These are phyloP conservation scores for Musa itinerans DNA, from an alignment of 176 grass and related monocot genomes.

Conservation along the genomic window DNA sequence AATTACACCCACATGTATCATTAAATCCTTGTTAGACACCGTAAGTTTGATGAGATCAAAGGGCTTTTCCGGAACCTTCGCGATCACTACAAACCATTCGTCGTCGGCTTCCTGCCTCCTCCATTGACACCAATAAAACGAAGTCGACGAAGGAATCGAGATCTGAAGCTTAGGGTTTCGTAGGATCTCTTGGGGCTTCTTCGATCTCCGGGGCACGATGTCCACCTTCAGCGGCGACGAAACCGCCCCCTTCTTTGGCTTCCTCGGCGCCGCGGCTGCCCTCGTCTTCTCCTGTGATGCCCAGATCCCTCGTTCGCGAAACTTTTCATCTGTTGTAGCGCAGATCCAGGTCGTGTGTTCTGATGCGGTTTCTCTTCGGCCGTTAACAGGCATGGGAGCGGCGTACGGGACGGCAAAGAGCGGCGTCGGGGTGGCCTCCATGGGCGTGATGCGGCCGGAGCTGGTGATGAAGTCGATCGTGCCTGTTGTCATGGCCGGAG, in stretches of 20 bases:
- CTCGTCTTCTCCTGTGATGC: conserved; percentile 29
- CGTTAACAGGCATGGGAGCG: conserved; percentile 4
- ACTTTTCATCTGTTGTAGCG: background rate
- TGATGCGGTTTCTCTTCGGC: background rate
- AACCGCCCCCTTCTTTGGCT: conserved; percentile 29
- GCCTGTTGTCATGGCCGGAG: conserved; percentile 15
- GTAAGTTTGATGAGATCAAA: too few relatives aligned
- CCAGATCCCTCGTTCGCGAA: background rate
- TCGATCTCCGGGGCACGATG: background rate
- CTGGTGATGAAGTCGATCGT: conserved; percentile 19
- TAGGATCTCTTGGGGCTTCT: background rate
- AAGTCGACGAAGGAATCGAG: background rate
- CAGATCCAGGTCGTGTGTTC: background rate
- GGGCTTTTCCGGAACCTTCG: too few relatives aligned
- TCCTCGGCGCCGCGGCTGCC: conserved; percentile 27
- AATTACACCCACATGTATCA: too few relatives aligned
- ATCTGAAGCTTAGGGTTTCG: background rate
- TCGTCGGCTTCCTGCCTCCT: too few relatives aligned
- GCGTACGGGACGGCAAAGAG: conserved; percentile 19
- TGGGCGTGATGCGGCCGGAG: conserved; percentile 20
- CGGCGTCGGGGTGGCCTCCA: conserved; percentile 14
- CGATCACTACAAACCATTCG: too few relatives aligned
- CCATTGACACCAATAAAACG: too few relatives aligned
- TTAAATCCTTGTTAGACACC: too few relatives aligned
- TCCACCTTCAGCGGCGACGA: conserved; percentile 26